Evolutionary conservation across 1,284 basidiomycete species (phyloP), one percentile per base, ranked within the genome.

Genomic region (Cutaneotrichosporon mucoides): DNA sequence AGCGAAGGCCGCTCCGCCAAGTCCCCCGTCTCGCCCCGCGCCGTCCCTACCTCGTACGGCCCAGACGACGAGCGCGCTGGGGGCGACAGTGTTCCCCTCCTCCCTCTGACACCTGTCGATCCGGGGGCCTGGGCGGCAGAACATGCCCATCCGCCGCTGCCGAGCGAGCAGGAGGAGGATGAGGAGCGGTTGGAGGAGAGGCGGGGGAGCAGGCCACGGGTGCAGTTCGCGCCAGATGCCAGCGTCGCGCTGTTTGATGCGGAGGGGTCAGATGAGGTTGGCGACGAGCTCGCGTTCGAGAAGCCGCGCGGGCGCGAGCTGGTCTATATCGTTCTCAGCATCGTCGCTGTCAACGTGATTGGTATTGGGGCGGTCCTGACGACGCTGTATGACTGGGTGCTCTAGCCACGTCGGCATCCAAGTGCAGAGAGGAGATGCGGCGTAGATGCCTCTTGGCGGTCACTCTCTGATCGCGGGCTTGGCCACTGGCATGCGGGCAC

Each of bases 311-410:
- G 64, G 13, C 61, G 60, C 16, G 74, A 76, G 64, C 46, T 70
- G 46, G 15, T 68, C 5, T 62, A 53, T 2, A 69, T 75, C n/a
- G 33, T 66, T 11, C 12, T 66, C 3, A 69, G 66, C 51, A 43
- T 70, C 5, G 53, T 42, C 3, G 68, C 60, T 7, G 70, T 76
- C 9, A 24, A 61, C 7, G 41, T 70, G 1, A 45, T 76, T 24
- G 63, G 70, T 3, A 46, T 70, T 1, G 69, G 70, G 9, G 74
- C 74, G 10, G 72, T 68, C 0, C 57, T 73, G 15, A 72, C 74
- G 8, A 76, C 74, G 3, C 66, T 76, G 11, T 76, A 70, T 57
- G 70, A 76, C 55, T 75, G 73, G 73, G 71, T 76, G 0, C 55
- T 76, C 34, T 76, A 56, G 44, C 24, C 56, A 3, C 36, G 12